Conservation (phyloP, 1,284 basidiomycete genomes). For the Cutaneotrichosporon arboriforme region DNA sequence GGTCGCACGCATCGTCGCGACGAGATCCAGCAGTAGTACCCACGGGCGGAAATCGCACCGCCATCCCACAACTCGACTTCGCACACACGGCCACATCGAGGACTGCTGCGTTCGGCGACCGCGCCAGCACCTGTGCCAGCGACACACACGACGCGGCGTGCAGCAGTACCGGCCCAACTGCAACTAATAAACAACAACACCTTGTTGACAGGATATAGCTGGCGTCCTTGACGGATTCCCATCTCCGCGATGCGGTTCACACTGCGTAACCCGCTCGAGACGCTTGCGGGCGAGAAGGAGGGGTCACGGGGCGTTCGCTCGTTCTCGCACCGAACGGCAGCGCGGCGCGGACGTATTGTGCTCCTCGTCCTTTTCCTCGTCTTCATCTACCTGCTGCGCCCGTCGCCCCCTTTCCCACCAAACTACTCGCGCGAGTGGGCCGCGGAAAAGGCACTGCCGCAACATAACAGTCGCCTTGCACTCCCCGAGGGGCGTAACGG, state of each 20-base stretch:
- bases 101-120: too few relatives aligned
- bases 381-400: constrained; percentile 7
- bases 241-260: constrained; percentile 22
- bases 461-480: constrained; percentile 18
- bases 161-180: too few relatives aligned
- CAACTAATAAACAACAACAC: too few relatives aligned
- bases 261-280: constrained; percentile 32
- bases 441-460: constrained; percentile 15
- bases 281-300: not conserved
- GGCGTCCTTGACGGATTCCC: too few relatives aligned
- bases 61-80: too few relatives aligned
- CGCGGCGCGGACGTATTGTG: not conserved
- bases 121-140: too few relatives aligned
- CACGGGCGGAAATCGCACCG: too few relatives aligned
- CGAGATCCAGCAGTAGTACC: too few relatives aligned
- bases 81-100: too few relatives aligned
- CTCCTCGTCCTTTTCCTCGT: not conserved
- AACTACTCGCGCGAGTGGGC: constrained; percentile 31
- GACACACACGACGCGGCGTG: too few relatives aligned
- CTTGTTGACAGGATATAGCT: too few relatives aligned
- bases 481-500: constrained; percentile 31
- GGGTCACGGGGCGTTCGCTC: constrained; percentile 5
- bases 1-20: too few relatives aligned
- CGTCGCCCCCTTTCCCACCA: constrained; percentile 38
- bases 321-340: constrained; percentile 10